A percentile compares a stretch with the other conserved stretches of the same genome.
These are phyloP conservation scores for Aspergillus nidulans DNA, from an alignment of 495 filamentous ascomycete species.

Conservation along the genomic window DNA sequence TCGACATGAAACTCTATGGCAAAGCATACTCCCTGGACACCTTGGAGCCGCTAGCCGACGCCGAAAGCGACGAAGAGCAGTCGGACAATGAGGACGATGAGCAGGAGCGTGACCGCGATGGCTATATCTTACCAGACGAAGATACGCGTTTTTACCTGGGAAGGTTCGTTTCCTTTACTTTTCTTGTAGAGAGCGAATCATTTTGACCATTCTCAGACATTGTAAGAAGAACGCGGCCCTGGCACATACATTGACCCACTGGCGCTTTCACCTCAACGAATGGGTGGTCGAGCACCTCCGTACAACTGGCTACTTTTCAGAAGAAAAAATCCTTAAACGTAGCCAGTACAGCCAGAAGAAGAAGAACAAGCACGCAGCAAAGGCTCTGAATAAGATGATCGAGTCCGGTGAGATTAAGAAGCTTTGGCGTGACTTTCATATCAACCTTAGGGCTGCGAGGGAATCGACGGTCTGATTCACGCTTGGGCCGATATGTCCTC, in stretches of 20 bases:
- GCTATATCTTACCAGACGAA: slow-evolving; percentile 30
- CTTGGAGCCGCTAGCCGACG: slow-evolving; percentile 59
- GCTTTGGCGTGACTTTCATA: slow-evolving; percentile 57
- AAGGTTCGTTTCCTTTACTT: slow-evolving; percentile 25
- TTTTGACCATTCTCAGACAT: slow-evolving; percentile 35
- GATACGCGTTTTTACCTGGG: slow-evolving; percentile 40
- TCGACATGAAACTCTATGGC: slow-evolving; percentile 58
- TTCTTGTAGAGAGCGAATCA: no score
- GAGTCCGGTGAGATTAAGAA: slow-evolving; percentile 48
- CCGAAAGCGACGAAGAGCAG: slow-evolving; percentile 40
- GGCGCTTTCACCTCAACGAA: slow-evolving; percentile 69
- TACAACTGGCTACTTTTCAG: slow-evolving; percentile 46
- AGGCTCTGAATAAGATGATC: slow-evolving; percentile 56
- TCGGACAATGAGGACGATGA: slow-evolving; percentile 34
- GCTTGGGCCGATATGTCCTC: no score
- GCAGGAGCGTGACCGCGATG: slow-evolving; percentile 34
- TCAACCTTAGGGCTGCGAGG: slow-evolving; percentile 50
- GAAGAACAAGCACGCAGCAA: slow-evolving; percentile 49
- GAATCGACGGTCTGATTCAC: slow-evolving; percentile 36
- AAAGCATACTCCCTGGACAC: slow-evolving; percentile 65
- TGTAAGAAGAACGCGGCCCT: slow-evolving; percentile 66
- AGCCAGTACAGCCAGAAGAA: slow-evolving; percentile 50
- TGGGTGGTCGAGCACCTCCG: slow-evolving; percentile 61
- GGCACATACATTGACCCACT: slow-evolving; percentile 68
- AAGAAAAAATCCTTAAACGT: slow-evolving; percentile 51